Evolutionary conservation across 202 grass and related monocot genomes (phyloP).

Genomic region (Setaria viridis): DNA sequence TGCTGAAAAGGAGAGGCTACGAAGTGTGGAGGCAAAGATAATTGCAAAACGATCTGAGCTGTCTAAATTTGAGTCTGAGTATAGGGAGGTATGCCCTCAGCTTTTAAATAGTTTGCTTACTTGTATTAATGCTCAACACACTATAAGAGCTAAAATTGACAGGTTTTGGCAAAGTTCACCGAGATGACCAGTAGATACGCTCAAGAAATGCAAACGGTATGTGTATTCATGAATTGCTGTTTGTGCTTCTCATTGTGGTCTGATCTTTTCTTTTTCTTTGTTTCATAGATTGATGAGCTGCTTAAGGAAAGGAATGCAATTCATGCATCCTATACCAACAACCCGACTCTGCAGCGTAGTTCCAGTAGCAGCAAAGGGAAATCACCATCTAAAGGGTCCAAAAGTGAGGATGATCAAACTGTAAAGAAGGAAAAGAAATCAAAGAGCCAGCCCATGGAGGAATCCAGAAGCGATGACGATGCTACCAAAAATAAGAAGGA

Average conservation of each 20-base stretch:
- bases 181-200: slow-evolving; percentile 96
- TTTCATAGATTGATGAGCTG: slow-evolving; percentile 84
- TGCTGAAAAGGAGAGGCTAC: slow-evolving; percentile 76
- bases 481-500: slow-evolving; percentile 50
- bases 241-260: slow-evolving; percentile 4
- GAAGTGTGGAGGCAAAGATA: slow-evolving; percentile 80
- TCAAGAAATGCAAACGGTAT: slow-evolving; percentile 95
- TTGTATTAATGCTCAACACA: slow-evolving; percentile 27
- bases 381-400: slow-evolving; percentile 62
- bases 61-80: slow-evolving; percentile 96
- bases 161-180: slow-evolving; percentile 89
- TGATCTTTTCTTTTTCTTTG: slow-evolving; percentile 24
- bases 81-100: slow-evolving; percentile 69
- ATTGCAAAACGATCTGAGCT: slow-evolving; percentile 81
- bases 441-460: slow-evolving; percentile 37
- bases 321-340: slow-evolving; percentile 91
- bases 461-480: slow-evolving; percentile 48
- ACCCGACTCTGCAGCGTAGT: slow-evolving; percentile 63
- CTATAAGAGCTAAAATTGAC: slow-evolving; percentile 40
- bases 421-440: slow-evolving; percentile 57
- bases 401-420: slow-evolving; percentile 51
- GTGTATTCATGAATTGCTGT: slow-evolving; percentile 29
- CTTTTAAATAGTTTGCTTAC: slow-evolving; percentile 1
- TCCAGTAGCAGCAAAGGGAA: slow-evolving; percentile 75
- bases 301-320: slow-evolving; percentile 85